Percentiles rank a stretch among this genome's conserved stretches.
phyloP scores from a whole-genome alignment of 345 rosid genomes.

The Arabidopsis arenosa region DNA sequence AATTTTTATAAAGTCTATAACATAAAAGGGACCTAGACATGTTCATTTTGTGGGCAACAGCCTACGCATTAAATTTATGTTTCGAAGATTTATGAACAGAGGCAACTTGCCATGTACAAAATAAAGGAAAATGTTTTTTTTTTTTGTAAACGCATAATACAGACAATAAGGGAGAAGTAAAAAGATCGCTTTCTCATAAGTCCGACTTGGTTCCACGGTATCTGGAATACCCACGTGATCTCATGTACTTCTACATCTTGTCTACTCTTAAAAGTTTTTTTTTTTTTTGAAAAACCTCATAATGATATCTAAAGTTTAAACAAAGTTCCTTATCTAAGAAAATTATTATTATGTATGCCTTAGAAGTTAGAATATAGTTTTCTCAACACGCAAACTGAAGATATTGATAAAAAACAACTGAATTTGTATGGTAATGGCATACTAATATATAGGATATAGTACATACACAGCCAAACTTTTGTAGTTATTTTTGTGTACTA shows the following conservation, averaged over 20 bases:
- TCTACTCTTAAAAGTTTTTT: not conserved
- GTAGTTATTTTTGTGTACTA: not conserved
- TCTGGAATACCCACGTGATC: conserved; percentile 36
- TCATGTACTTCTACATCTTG: not conserved
- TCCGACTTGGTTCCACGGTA: conserved; percentile 33
- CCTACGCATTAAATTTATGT: conserved; percentile 26
- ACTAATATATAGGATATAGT: not conserved
- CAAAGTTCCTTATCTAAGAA: not conserved
- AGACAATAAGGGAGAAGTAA: not conserved
- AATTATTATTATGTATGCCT: not conserved
- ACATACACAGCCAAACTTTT: not conserved
- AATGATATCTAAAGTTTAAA: not conserved
- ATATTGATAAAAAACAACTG: not conserved
- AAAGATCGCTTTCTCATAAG: conserved; percentile 16
- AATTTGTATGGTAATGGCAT: not conserved
- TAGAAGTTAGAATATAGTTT: not conserved
- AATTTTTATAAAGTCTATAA: not conserved
- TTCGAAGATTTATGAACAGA: not conserved
- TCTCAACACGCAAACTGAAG: not conserved
- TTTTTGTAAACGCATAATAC: not conserved
- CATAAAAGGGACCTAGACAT: not conserved
- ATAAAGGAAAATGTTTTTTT: not conserved
- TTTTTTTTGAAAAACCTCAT: not conserved
- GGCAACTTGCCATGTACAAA: conserved; percentile 1
- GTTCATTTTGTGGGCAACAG: not conserved